Evolutionary conservation across 2,329 filamentous ascomycete species (phyloP), one percentile per base, ranked within the genome.

Genomic region (Pezicula radicicola): DNA sequence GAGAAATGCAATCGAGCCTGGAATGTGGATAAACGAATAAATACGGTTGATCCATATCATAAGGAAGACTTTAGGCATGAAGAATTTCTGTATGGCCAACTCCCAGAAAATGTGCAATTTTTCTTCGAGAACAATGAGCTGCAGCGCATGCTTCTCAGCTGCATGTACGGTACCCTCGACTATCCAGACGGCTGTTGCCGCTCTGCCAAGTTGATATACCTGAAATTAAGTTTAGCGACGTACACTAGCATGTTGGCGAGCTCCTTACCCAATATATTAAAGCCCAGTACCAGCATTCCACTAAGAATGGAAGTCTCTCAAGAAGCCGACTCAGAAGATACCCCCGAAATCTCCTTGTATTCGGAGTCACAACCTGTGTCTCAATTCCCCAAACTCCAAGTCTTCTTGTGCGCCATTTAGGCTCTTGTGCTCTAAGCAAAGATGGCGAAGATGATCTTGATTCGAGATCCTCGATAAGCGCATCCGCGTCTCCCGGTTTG

Each of bases 11-110:
- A 90, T 89, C 6, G 86, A 89, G 13, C 85, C 87, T 1, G 87
- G 87, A 52, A 90, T 90, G 67, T 90, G 87, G 62, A 91, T 88
- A 69, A 89, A 89, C 6, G 85, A 89, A 70, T 90, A 90, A 27
- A 81, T 77, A 62, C 85, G 79, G 69, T 90, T 90, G 60, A 84
- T 87, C 80, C 80, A 88, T 58, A 75, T 79, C 73, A 91, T 79
- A 40, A 86, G 61, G 27, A 72, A 64, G 2, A 83, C 77, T 48
- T 77, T 76, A 18, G 70, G 66, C 46, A 83, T 69, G 63, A 83
- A 81, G 66, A 72, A 78, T 33, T 68, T 67, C 68, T 90, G 87
- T 43, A 89, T 75, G 12, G 72, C 71, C 3, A 81, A 69, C 66
- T 90, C 87, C 71, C 77, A 75, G 67, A 89, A 89, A 28, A 89